phyloP scores from a whole-genome alignment of 2,329 filamentous ascomycete species.

The Cytospora leucostoma region DNA sequence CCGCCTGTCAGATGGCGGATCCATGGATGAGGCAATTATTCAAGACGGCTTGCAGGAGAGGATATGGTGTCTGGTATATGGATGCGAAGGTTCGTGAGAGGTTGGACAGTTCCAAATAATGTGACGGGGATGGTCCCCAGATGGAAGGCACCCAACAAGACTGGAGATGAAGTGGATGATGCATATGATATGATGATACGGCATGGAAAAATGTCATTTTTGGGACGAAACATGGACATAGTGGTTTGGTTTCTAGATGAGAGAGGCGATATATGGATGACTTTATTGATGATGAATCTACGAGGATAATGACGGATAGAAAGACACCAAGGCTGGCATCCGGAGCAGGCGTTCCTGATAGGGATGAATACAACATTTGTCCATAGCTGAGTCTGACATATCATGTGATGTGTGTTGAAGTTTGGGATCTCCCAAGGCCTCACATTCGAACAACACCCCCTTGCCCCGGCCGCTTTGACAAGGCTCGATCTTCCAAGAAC shows the following conservation, averaged over 20 bases:
- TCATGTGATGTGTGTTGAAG: too few species aligned
- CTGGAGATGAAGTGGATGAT: background rate
- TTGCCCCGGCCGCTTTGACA: too few species aligned
- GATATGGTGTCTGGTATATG: constrained; percentile 65
- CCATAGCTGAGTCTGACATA: background rate
- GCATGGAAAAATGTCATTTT: background rate
- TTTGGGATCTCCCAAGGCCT: too few species aligned
- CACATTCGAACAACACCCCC: too few species aligned
- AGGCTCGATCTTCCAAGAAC: too few species aligned
- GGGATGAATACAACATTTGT: background rate
- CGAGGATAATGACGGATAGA: background rate
- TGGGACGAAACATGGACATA: background rate
- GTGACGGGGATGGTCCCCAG: too few species aligned
- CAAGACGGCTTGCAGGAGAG: constrained; percentile 61
- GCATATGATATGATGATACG: constrained; percentile 1
- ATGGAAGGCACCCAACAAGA: background rate
- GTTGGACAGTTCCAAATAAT: constrained; percentile 40
- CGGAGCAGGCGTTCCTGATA: background rate
- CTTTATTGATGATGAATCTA: background rate
- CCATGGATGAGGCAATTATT: constrained; percentile 77
- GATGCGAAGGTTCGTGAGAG: constrained; percentile 58
- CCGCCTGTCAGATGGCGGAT: constrained; percentile 79
- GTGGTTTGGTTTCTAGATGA: background rate
- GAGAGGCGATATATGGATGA: background rate
- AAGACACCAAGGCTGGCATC: background rate